phyloP scores from a whole-genome alignment of 148 eudicot species.

The Amaranthus hypochondriacus region DNA sequence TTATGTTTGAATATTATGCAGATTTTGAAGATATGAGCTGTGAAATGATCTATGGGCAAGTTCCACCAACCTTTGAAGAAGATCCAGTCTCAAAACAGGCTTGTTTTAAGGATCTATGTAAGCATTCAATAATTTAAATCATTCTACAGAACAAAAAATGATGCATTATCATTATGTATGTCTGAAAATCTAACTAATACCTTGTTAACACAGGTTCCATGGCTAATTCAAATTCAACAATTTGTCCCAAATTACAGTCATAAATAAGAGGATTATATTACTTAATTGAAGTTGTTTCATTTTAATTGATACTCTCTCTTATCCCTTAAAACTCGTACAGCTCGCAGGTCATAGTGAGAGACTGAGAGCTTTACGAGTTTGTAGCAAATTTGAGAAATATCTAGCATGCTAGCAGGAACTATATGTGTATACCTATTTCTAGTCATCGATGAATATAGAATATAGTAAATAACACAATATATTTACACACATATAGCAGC shows the following conservation, averaged over 20 bases:
- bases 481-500: constrained; percentile 12
- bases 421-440: neutral
- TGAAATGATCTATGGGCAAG: constrained; percentile 91
- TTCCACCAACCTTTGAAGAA: constrained; percentile 76
- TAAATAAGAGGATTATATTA: constrained; percentile 13
- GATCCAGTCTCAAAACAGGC: constrained; percentile 74
- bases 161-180: neutral
- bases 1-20: constrained; percentile 18
- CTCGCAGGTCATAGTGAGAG: too few species aligned
- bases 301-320: too few species aligned
- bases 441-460: neutral
- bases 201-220: constrained; percentile 56
- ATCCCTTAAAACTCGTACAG: too few species aligned
- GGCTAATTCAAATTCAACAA: constrained; percentile 52
- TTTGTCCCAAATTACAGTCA: constrained; percentile 65
- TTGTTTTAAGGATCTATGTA: constrained; percentile 72
- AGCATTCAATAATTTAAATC: constrained; percentile 15
- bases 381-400: neutral
- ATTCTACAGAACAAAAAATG: neutral
- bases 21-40: constrained; percentile 99
- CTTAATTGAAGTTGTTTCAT: too few species aligned
- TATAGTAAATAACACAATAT: neutral
- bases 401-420: neutral
- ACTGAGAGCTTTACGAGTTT: neutral
- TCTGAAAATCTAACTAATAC: constrained; percentile 3